Evolutionary conservation across 192 early-diverging fungal species (phyloP).

Genomic region (Coemansia pectinata): DNA sequence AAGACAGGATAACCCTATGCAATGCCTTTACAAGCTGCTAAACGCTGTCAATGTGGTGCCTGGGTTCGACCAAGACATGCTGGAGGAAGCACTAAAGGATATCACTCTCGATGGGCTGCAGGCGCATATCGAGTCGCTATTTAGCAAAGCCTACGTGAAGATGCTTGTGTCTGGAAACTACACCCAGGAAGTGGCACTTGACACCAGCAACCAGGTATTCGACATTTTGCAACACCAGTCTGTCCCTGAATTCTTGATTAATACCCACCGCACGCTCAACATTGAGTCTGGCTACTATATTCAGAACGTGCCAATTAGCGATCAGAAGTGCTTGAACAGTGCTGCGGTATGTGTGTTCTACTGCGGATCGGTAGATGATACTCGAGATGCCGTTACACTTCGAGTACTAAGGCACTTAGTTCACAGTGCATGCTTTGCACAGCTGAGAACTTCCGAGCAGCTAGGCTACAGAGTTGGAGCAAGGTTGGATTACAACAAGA

Average conservation of each 20-base stretch:
- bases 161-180: conserved; percentile 84
- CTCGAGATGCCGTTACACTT: conserved; percentile 56
- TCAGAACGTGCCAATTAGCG: conserved; percentile 27
- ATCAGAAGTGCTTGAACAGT: conserved; percentile 77
- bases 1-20: not conserved
- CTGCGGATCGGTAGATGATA: conserved; percentile 66
- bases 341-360: conserved; percentile 76
- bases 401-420: conserved; percentile 71
- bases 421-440: conserved; percentile 81
- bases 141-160: conserved; percentile 69
- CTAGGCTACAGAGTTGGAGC: conserved; percentile 60
- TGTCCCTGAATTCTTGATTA: conserved; percentile 30
- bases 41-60: not conserved
- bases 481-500: not conserved
- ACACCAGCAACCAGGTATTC: conserved; percentile 56
- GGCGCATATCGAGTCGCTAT: conserved; percentile 66
- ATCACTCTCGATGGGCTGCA: conserved; percentile 69
- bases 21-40: not conserved
- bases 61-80: conserved; percentile 63
- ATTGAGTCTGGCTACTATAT: conserved; percentile 32
- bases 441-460: conserved; percentile 86
- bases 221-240: conserved; percentile 58
- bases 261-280: not conserved
- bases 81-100: conserved; percentile 64
- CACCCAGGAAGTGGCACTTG: conserved; percentile 60